These are phyloP conservation scores for Aspergillus quadricinctus DNA, from an alignment of 2,329 filamentous ascomycete species.

Conservation along the genomic window DNA sequence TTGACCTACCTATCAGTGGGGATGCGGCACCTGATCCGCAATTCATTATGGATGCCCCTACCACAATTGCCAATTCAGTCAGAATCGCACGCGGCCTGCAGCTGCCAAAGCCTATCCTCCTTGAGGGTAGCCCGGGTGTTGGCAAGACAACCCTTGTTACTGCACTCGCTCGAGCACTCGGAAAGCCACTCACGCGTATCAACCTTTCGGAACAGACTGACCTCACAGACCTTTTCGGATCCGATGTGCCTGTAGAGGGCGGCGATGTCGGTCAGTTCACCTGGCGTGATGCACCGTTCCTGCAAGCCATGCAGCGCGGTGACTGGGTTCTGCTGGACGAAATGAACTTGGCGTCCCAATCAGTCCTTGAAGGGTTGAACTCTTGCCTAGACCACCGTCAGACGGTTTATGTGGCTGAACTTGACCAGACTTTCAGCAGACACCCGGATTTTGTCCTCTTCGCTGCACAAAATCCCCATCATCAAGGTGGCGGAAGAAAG, in stretches of 20 bases:
- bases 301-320: conserved; percentile 93
- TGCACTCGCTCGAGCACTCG: conserved; percentile 74
- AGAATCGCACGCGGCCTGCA: conserved; percentile 85
- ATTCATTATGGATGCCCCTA: conserved; percentile 83
- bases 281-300: conserved; percentile 92
- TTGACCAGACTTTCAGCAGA: conserved; percentile 88
- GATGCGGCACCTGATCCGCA: conserved; percentile 50
- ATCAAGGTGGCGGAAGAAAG: conserved; percentile 93
- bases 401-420: conserved; percentile 89
- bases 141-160: conserved; percentile 93
- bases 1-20: conserved; percentile 57
- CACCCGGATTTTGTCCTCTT: conserved; percentile 92
- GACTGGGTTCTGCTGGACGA: conserved; percentile 97
- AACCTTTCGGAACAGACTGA: conserved; percentile 98
- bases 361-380: conserved; percentile 91
- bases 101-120: conserved; percentile 81
- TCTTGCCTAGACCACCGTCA: conserved; percentile 95
- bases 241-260: conserved; percentile 93
- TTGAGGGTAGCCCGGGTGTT: conserved; percentile 96
- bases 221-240: conserved; percentile 94
- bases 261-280: conserved; percentile 84
- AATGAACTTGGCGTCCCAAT: conserved; percentile 98
- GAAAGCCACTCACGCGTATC: conserved; percentile 81
- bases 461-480: conserved; percentile 94
- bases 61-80: conserved; percentile 85